These are phyloP conservation scores for Allium fistulosum DNA, from an alignment of 106 monocot genomes.

Conservation along the genomic window DNA sequence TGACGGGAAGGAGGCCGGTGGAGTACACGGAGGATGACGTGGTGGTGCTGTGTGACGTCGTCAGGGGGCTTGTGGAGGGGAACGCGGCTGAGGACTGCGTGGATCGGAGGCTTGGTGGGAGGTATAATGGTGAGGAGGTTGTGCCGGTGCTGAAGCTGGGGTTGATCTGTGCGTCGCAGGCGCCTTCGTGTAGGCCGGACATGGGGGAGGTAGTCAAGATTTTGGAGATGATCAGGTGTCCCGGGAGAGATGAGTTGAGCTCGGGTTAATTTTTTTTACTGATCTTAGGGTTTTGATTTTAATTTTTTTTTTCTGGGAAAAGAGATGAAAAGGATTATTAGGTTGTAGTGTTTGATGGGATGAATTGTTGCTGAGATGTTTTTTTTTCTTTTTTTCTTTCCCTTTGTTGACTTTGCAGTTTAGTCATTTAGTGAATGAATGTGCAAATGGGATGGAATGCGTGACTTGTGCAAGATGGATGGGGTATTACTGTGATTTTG, in stretches of 20 bases:
- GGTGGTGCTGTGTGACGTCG: constrained; percentile 69
- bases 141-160: constrained; percentile 78
- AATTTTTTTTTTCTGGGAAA: too few relatives aligned
- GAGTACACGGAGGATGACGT: constrained; percentile 98
- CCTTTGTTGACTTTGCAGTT: too few relatives aligned
- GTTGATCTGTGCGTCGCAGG: constrained; percentile 90
- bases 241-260: constrained; percentile 37
- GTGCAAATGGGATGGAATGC: too few relatives aligned
- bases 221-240: constrained; percentile 76
- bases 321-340: too few relatives aligned
- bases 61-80: constrained; percentile 63
- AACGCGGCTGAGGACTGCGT: constrained; percentile 67
- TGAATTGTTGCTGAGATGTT: too few relatives aligned
- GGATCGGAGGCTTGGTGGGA: constrained; percentile 50
- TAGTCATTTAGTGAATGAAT: too few relatives aligned
- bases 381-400: too few relatives aligned
- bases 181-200: constrained; percentile 78
- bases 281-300: too few relatives aligned
- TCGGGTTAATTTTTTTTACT: constrained; percentile 12
- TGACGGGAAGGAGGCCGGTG: constrained; percentile 71
- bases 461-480: too few relatives aligned
- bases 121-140: constrained; percentile 67
- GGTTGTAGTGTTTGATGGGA: too few relatives aligned
- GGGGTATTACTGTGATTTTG: too few relatives aligned
- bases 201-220: constrained; percentile 93